Evolutionary conservation across 495 filamentous ascomycete species (phyloP).

Genomic region (Xylona heveae): DNA sequence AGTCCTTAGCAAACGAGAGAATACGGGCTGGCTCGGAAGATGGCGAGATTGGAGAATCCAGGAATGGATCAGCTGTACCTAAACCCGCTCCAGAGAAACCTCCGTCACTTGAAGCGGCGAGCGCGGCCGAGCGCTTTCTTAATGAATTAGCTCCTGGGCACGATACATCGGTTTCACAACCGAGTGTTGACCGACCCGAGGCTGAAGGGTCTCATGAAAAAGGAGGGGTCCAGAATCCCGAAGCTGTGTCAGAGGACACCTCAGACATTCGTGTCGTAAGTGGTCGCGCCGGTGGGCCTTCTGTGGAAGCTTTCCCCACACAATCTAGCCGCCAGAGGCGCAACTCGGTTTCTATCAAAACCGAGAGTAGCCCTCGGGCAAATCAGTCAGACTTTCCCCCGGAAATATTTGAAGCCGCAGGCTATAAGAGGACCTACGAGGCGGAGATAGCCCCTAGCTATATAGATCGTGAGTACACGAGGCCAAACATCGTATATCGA

Average conservation of each 20-base stretch:
- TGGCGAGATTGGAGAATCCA: constrained; percentile 9
- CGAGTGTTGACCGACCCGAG: too few relatives aligned
- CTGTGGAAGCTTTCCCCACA: too few relatives aligned
- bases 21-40: constrained; percentile 12
- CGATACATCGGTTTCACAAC: constrained; percentile 10
- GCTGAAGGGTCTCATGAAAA: too few relatives aligned
- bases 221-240: too few relatives aligned
- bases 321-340: too few relatives aligned
- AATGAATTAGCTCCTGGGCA: constrained; percentile 16
- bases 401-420: too few relatives aligned
- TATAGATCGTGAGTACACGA: neutral
- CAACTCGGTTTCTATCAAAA: too few relatives aligned
- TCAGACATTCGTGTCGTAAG: too few relatives aligned
- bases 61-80: constrained; percentile 1
- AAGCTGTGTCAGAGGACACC: too few relatives aligned
- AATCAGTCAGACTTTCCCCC: too few relatives aligned
- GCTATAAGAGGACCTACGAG: constrained; percentile 2
- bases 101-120: constrained; percentile 8
- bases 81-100: constrained; percentile 5
- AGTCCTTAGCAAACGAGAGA: constrained; percentile 6
- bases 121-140: constrained; percentile 22
- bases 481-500: neutral
- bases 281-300: too few relatives aligned
- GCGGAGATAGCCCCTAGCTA: neutral
- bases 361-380: too few relatives aligned